A percentile compares a stretch with the other conserved stretches of the same genome.
phyloP scores from a whole-genome alignment of 306 rosid species.

The Castanea crenata region DNA sequence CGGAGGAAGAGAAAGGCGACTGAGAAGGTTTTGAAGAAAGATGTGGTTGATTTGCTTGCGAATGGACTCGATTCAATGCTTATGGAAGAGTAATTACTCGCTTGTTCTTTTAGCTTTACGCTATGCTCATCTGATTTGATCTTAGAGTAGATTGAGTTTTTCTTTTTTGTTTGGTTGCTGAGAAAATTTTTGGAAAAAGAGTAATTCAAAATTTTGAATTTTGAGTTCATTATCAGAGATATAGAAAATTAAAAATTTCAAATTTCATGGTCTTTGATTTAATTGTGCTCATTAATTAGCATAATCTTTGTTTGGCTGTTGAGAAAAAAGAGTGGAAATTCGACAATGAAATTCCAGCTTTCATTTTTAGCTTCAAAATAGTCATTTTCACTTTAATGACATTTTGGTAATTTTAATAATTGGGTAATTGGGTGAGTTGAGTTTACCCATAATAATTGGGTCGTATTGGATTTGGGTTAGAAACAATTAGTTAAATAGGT shows the following conservation, averaged over 20 bases:
- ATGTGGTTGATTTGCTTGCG: slow-evolving; percentile 78
- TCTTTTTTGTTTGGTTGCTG: slow-evolving; percentile 9
- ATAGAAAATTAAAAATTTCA: not conserved
- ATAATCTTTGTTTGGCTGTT: too few relatives aligned
- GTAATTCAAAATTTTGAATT: not conserved
- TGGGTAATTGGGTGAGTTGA: too few relatives aligned
- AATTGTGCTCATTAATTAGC: too few relatives aligned
- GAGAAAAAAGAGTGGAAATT: too few relatives aligned
- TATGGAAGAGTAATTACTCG: slow-evolving; percentile 64
- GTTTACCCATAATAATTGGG: too few relatives aligned
- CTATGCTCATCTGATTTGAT: slow-evolving; percentile 4
- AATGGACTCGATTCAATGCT: slow-evolving; percentile 78
- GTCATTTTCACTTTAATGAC: too few relatives aligned
- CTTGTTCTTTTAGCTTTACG: not conserved
- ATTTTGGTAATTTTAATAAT: too few relatives aligned
- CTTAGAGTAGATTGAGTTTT: not conserved
- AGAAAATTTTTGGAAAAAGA: not conserved
- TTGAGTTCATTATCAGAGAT: not conserved
- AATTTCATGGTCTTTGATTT: not conserved
- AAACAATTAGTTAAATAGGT: too few relatives aligned
- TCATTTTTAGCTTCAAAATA: too few relatives aligned
- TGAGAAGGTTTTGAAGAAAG: slow-evolving; percentile 84
- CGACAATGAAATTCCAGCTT: too few relatives aligned
- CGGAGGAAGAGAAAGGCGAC: slow-evolving; percentile 92
- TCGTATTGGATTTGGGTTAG: too few relatives aligned